Evolutionary conservation across 306 rosid genomes (phyloP), one percentile per base, ranked within the genome.

Genomic region (Canavalia gladiata): DNA sequence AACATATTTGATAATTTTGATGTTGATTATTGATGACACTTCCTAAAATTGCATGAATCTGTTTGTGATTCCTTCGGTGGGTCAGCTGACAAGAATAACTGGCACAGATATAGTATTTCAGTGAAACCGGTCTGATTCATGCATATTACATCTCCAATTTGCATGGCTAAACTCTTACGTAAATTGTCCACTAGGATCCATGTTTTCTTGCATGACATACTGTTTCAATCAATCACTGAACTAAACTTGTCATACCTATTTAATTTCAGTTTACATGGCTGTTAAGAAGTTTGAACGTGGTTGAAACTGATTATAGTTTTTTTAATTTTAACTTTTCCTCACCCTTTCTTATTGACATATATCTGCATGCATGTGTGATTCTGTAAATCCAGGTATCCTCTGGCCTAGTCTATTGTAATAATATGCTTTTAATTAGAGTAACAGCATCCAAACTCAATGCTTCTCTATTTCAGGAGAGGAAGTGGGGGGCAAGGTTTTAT

Each of bases 401-500:
- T 58, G 30, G 59, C 63, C 47, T 81, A 70, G 28, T 86, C 42
- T 78, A 66, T 58, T 75, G 70, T 31, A 2, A 62, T 70, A n/a
- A 63, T 63, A 6, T 62, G 33, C n/a, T n/a, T 29, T 37, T 80
- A 64, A 68, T n/a, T 77, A 33, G 57, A 60, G 8, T 11, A 70
- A 43, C 68, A 39, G 49, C 59, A 76, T 74, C 74, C 76, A 52
- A 82, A 55, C 43, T 67, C 42, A 39, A 42, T 74, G 28, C 71
- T 50, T 69, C 49, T 68, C 73, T 67, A 76, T 84, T 81, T 80
- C 90, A 95, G 98, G 97, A 91, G 94, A 90, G 98, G 98, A 82
- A 86, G 92, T 57, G 99, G 98, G 41, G 99, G 98, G 2, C 97
- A 87, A 78, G 99, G 99, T 60, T 95, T 95, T 86, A 86, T 90